Conservation (phyloP, 2,329 filamentous ascomycete species). For the Pseudogymnoascus sp. region DNA sequence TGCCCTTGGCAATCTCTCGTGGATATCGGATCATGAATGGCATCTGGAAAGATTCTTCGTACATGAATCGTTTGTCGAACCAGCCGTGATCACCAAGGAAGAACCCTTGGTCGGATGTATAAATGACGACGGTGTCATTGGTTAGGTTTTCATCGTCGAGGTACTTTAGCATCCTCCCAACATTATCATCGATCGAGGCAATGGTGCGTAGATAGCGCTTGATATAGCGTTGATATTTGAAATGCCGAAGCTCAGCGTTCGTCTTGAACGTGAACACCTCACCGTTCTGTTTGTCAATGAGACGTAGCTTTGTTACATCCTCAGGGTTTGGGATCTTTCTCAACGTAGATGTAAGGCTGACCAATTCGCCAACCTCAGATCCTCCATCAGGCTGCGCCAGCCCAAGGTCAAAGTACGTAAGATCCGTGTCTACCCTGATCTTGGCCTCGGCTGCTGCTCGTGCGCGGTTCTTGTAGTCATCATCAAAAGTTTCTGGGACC, state of each 20-base stretch:
- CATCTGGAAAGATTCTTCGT: conserved; percentile 51
- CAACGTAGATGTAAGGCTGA: conserved; percentile 21
- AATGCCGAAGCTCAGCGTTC: conserved; percentile 38
- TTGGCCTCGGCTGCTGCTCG: conserved; percentile 42
- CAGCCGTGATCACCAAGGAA: conserved; percentile 51
- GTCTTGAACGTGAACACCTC: conserved; percentile 39
- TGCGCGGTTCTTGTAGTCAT: conserved; percentile 48
- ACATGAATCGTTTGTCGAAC: conserved; percentile 54
- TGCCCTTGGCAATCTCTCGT: conserved; percentile 31
- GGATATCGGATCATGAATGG: conserved; percentile 44
- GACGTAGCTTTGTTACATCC: conserved; percentile 26
- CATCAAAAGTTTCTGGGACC: conserved; percentile 44
- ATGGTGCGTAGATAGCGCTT: conserved; percentile 47
- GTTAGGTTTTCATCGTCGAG: conserved; percentile 36
- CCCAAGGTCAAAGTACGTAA: conserved; percentile 45
- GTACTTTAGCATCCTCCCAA: conserved; percentile 41
- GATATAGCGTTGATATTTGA: conserved; percentile 52
- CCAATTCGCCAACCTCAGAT: conserved; percentile 31
- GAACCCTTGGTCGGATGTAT: conserved; percentile 49
- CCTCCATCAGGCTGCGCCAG: conserved; percentile 45
- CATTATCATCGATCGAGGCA: conserved; percentile 45
- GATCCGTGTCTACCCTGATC: conserved; percentile 44
- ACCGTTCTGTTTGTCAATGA: conserved; percentile 41
- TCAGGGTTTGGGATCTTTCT: conserved; percentile 35
- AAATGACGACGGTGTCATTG: conserved; percentile 44